phyloP scores from a whole-genome alignment of 2,329 filamentous ascomycete genomes.

The Coniosporium tulheliwenetii region DNA sequence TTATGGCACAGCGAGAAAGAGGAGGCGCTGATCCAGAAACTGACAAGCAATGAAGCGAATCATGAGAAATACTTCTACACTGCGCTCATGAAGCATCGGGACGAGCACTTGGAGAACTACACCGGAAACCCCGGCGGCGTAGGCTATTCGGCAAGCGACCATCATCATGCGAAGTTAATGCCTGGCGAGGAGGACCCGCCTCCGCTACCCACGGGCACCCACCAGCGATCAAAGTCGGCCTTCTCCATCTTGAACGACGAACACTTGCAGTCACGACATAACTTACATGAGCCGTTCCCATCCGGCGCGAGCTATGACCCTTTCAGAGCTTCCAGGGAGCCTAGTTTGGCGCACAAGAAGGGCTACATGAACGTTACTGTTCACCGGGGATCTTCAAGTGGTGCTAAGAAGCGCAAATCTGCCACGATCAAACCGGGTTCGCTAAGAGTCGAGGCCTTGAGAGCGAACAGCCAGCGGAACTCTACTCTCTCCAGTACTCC shows the following conservation, averaged over 20 bases:
- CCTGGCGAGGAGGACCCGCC: slow-evolving; percentile 16
- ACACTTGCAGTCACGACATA: slow-evolving; percentile 31
- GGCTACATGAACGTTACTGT: slow-evolving; percentile 54
- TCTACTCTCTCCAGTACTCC: slow-evolving; percentile 9
- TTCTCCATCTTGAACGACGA: slow-evolving; percentile 42
- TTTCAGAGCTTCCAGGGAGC: slow-evolving; percentile 53
- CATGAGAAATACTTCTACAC: slow-evolving; percentile 92
- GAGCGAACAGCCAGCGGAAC: slow-evolving; percentile 10
- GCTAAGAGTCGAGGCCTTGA: slow-evolving; percentile 23
- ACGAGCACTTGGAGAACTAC: slow-evolving; percentile 79
- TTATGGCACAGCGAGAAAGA: slow-evolving; percentile 81
- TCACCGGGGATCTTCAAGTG: slow-evolving; percentile 33
- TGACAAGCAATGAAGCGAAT: slow-evolving; percentile 47
- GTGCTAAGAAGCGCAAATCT: slow-evolving; percentile 18
- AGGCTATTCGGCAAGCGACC: slow-evolving; percentile 78
- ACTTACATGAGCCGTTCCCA: slow-evolving; percentile 33
- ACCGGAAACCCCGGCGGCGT: slow-evolving; percentile 47
- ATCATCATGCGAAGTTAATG: slow-evolving; percentile 51
- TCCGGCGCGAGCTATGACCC: slow-evolving; percentile 64
- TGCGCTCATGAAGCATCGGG: slow-evolving; percentile 64
- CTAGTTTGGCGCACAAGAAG: slow-evolving; percentile 31
- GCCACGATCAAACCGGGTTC: slow-evolving; percentile 20
- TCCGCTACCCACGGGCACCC: slow-evolving; percentile 17
- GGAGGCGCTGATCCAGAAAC: slow-evolving; percentile 50
- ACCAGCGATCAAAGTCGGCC: slow-evolving; percentile 34